phyloP scores from a whole-genome alignment of 495 filamentous ascomycete genomes.

The Glutinoglossum americanum region DNA sequence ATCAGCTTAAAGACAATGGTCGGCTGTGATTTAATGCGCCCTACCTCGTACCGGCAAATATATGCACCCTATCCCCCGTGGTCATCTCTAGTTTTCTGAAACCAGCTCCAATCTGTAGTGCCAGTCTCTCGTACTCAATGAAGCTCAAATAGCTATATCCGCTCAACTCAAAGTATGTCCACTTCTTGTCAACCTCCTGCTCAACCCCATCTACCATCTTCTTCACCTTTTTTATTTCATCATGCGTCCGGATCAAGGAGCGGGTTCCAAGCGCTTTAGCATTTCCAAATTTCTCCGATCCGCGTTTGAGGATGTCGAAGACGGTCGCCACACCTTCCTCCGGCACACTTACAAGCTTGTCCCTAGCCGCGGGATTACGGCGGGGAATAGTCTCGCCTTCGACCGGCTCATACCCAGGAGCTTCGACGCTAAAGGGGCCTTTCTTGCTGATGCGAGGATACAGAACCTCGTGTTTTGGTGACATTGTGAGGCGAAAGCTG shows the following conservation, averaged over 20 bases:
- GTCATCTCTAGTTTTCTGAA: constrained; percentile 59
- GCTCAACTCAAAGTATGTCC: constrained; percentile 88
- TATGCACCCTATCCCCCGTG: constrained; percentile 55
- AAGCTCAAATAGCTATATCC: constrained; percentile 73
- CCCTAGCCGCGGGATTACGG: constrained; percentile 46
- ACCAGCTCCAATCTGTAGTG: constrained; percentile 51
- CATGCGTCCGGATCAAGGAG: constrained; percentile 61
- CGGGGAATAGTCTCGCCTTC: constrained; percentile 84
- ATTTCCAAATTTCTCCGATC: constrained; percentile 68
- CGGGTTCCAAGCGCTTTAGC: constrained; percentile 67
- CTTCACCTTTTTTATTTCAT: constrained; percentile 92
- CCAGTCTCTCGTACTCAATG: constrained; percentile 64
- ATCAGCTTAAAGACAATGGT: constrained; percentile 5
- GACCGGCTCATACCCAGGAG: constrained; percentile 43
- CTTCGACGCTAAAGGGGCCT: constrained; percentile 60
- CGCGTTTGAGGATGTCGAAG: constrained; percentile 65
- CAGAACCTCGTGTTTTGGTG: constrained; percentile 26
- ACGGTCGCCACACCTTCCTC: constrained; percentile 56
- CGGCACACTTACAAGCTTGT: constrained; percentile 45
- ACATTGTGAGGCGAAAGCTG: constrained; percentile 10
- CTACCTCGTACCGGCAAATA: constrained; percentile 72
- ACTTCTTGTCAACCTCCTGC: constrained; percentile 79
- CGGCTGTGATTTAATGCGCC: not conserved
- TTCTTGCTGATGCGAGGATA: constrained; percentile 42
- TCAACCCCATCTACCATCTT: constrained; percentile 85